These are phyloP conservation scores for Xylaria arbuscula DNA, from an alignment of 2,329 filamentous ascomycete species.

Conservation along the genomic window DNA sequence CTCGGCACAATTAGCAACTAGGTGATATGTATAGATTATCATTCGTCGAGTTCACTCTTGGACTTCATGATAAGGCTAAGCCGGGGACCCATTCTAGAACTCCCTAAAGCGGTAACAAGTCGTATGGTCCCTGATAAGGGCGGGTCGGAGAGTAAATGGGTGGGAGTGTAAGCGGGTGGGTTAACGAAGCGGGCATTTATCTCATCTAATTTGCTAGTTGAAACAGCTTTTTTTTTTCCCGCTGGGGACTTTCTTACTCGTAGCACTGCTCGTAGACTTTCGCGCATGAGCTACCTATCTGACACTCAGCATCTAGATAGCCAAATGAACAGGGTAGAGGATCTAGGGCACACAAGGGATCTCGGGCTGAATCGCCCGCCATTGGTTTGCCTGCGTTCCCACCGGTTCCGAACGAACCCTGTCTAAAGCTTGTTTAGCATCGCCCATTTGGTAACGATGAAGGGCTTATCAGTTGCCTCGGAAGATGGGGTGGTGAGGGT, in stretches of 20 bases:
- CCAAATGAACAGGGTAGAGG: too few relatives aligned
- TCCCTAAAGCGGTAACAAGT: constrained; percentile 21
- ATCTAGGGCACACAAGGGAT: neutral
- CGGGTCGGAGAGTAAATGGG: constrained; percentile 4
- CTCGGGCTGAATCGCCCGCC: constrained; percentile 18
- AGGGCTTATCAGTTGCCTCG: constrained; percentile 23
- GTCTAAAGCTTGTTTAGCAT: constrained; percentile 20
- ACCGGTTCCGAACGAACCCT: constrained; percentile 13
- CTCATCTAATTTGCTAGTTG: constrained; percentile 43
- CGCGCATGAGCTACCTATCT: constrained; percentile 18
- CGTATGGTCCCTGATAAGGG: constrained; percentile 40
- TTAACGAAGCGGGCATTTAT: constrained; percentile 35
- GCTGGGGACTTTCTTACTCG: constrained; percentile 14
- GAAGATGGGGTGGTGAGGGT: neutral
- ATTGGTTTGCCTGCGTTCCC: constrained; percentile 12
- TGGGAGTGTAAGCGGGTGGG: neutral
- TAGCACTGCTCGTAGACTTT: constrained; percentile 5
- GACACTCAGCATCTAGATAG: too few relatives aligned
- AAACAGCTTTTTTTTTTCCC: constrained; percentile 3
- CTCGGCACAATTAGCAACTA: neutral
- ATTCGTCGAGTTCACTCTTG: constrained; percentile 4
- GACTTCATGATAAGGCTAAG: constrained; percentile 34
- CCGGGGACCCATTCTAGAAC: constrained; percentile 14
- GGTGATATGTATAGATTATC: neutral
- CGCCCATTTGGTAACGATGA: constrained; percentile 9